Percentiles rank a stretch among this genome's conserved stretches.
phyloP scores from a whole-genome alignment of 2,329 filamentous ascomycete genomes.

The Sporothrix euskadiensis region DNA sequence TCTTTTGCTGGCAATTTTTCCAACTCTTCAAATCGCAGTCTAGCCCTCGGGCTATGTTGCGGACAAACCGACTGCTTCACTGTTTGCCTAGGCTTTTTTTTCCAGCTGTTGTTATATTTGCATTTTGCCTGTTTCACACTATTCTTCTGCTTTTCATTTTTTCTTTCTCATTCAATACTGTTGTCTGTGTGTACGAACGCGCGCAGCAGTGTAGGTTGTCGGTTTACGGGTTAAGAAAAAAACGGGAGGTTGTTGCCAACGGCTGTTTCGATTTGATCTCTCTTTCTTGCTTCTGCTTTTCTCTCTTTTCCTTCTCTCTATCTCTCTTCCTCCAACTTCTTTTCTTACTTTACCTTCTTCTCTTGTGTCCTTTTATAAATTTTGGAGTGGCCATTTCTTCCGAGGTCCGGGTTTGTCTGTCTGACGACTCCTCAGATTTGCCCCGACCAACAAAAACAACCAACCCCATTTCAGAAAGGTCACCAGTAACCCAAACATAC shows the following conservation, averaged over 20 bases:
- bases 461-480: slow-evolving; percentile 24
- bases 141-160: slow-evolving; percentile 4
- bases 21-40: background rate
- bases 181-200: slow-evolving; percentile 25
- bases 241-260: background rate
- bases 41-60: background rate
- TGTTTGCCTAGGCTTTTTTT: slow-evolving; percentile 12
- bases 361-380: slow-evolving; percentile 8
- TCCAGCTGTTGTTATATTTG: slow-evolving; percentile 8
- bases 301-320: background rate
- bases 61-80: slow-evolving; percentile 5
- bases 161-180: slow-evolving; percentile 15
- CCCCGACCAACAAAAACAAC: slow-evolving; percentile 15
- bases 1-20: background rate
- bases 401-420: background rate
- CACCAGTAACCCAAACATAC: slow-evolving; percentile 26
- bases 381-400: slow-evolving; percentile 13
- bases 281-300: background rate
- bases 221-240: background rate
- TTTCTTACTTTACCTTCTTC: background rate
- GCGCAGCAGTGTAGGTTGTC: slow-evolving; percentile 10
- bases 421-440: slow-evolving; percentile 5
- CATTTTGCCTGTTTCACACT: background rate
- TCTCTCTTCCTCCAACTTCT: slow-evolving; percentile 12
- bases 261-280: slow-evolving; percentile 11